Evolutionary conservation across 2,329 filamentous ascomycete species (phyloP).

Genomic region (Stenocarpella maydis): DNA sequence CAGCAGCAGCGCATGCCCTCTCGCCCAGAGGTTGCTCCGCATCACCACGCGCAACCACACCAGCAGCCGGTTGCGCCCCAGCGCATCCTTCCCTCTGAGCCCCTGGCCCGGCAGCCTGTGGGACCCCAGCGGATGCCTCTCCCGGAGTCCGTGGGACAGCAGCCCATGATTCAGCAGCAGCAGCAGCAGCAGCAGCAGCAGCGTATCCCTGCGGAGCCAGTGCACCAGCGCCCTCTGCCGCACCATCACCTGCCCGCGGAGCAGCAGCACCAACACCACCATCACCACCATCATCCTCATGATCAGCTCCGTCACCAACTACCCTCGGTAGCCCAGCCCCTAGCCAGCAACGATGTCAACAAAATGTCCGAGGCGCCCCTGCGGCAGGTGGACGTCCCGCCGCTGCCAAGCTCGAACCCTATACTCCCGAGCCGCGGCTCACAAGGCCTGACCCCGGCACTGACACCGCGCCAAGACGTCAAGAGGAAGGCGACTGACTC

Average conservation of each 20-base stretch:
- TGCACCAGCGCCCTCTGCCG: slow-evolving; percentile 1
- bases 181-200: slow-evolving; percentile 16
- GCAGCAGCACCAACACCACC: not conserved
- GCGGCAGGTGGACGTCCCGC: not conserved
- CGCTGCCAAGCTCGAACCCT: not conserved
- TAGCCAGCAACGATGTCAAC: not conserved
- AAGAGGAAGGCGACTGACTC: slow-evolving; percentile 33
- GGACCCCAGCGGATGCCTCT: slow-evolving; percentile 11
- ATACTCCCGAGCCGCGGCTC: not conserved
- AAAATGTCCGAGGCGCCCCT: not conserved
- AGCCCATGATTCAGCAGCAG: slow-evolving; percentile 13
- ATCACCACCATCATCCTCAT: not conserved
- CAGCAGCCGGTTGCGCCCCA: slow-evolving; percentile 11
- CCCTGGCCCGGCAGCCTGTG: slow-evolving; percentile 2
- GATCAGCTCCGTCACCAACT: slow-evolving; percentile 12
- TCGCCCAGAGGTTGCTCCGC: not conserved
- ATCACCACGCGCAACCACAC: slow-evolving; percentile 14
- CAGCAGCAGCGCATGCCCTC: slow-evolving; percentile 1
- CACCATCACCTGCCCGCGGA: not conserved
- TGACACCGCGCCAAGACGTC: slow-evolving; percentile 20
- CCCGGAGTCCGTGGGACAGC: slow-evolving; percentile 5
- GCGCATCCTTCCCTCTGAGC: slow-evolving; percentile 15
- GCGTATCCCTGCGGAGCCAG: slow-evolving; percentile 8
- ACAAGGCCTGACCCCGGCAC: not conserved
- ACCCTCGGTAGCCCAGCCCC: not conserved